Base-by-base conservation (phyloP, 2,329 filamentous ascomycete genomes). In the Hypomyces rosellus region DNA sequence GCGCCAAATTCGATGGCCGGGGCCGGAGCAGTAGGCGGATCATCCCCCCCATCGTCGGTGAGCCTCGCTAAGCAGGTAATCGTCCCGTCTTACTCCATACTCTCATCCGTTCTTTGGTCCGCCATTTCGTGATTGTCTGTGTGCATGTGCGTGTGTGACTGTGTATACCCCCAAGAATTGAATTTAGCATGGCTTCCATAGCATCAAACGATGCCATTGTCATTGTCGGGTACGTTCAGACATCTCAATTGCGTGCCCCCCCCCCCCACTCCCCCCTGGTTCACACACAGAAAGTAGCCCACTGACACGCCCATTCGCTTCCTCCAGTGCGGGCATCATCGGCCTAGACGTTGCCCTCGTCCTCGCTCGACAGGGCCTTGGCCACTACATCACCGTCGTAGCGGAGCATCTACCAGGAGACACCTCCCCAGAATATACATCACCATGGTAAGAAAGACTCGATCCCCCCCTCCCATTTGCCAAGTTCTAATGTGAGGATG, bases 321-420 rank as follows among this genome's bases (percentile, higher is more conserved):
- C 12, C 11, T 45, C 13, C 39, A 69, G 68, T 5, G 68, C 66
- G 1, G 69, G 68, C 43, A 67, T 71, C 47, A 68, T 70, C 38
- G 68, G 69, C 47, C 62, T 72, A 5, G 63, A 71, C 44, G 66
- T 70, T 1, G 68, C 68, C 20, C 54, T 68, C 12, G 65, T 67
- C 9, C 64, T 72, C 15, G 58, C 61, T 3, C 55, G 65, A 40
- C 59, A 62, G 20, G 71, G 71, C 38, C 61, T 65, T 16, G 63
- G 63, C 1, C 58, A 52, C 1, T 53, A 55, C 6, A 61, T 66
- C 16, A 72, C 69, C 3, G 59, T 73, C 9, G 53, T 72, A 7
- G 70, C 69, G 9, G 67, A 73, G 49, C 60, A 72, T 47, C 59
- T 72, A 1, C 71, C 70, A 0, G 70, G 70, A 6, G 70, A 74